phyloP scores from a whole-genome alignment of 148 eudicot species.

The Chenopodium quinoa region DNA sequence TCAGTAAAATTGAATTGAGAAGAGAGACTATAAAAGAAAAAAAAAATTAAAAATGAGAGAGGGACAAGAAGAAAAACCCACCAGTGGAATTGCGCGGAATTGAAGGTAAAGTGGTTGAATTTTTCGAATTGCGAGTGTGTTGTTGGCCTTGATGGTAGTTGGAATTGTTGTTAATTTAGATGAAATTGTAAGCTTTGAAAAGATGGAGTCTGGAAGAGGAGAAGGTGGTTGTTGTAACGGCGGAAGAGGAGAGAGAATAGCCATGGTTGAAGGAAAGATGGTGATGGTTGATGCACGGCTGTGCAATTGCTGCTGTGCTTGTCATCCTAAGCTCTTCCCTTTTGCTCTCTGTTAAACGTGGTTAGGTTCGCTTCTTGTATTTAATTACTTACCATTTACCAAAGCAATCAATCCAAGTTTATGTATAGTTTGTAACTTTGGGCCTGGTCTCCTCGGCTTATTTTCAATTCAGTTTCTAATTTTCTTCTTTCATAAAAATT shows the following conservation, averaged over 20 bases:
- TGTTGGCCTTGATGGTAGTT: neutral
- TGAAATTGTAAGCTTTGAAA: constrained; percentile 13
- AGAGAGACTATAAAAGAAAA: neutral
- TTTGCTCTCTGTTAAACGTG: too few relatives aligned
- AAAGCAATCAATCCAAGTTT: too few relatives aligned
- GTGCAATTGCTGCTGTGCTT: neutral
- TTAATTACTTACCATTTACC: too few relatives aligned
- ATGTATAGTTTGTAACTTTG: too few relatives aligned
- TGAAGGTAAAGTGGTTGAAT: neutral
- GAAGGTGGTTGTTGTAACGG: constrained; percentile 5
- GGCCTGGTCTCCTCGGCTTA: too few relatives aligned
- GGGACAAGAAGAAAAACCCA: neutral
- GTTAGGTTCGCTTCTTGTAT: too few relatives aligned
- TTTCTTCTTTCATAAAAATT: too few relatives aligned
- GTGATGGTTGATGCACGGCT: too few relatives aligned
- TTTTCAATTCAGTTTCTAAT: too few relatives aligned
- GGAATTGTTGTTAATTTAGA: constrained; percentile 4
- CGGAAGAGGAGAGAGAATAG: constrained; percentile 5
- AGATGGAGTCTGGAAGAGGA: neutral
- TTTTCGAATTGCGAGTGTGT: neutral
- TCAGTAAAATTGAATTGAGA: neutral
- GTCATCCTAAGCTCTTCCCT: neutral
- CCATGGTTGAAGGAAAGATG: neutral
- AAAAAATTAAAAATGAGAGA: neutral
- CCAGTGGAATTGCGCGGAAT: neutral